phyloP scores from a whole-genome alignment of 805 yeast species.

The Ogataea corticis region DNA sequence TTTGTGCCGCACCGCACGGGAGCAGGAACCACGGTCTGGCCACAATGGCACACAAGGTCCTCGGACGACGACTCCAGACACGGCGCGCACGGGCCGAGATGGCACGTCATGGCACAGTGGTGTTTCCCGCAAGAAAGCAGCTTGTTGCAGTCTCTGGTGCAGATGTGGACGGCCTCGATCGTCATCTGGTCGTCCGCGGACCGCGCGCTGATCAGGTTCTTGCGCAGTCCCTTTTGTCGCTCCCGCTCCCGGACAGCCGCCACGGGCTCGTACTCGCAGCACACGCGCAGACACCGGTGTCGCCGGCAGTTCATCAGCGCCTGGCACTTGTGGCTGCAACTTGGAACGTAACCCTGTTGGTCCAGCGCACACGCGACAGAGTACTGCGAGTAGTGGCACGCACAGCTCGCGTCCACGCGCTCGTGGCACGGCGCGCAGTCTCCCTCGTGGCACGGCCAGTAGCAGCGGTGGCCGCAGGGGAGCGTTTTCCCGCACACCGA shows the following conservation, averaged over 20 bases:
- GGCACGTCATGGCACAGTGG: constrained; percentile 69
- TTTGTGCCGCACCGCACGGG: constrained; percentile 84
- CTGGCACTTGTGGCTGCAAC: constrained; percentile 70
- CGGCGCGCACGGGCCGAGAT: constrained; percentile 76
- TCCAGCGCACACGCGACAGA: constrained; percentile 63
- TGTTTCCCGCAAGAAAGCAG: constrained; percentile 65
- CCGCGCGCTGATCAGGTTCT: constrained; percentile 38
- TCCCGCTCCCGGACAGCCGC: constrained; percentile 60
- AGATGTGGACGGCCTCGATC: constrained; percentile 74
- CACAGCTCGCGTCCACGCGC: constrained; percentile 53
- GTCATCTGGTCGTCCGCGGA: constrained; percentile 50
- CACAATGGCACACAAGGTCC: constrained; percentile 79
- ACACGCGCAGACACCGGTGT: constrained; percentile 67
- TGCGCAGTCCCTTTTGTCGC: constrained; percentile 48
- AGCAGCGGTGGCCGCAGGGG: constrained; percentile 74
- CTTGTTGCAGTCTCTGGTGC: constrained; percentile 65
- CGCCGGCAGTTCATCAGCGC: constrained; percentile 77
- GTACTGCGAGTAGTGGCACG: constrained; percentile 59
- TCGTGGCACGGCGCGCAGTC: constrained; percentile 67
- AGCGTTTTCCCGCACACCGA: constrained; percentile 60
- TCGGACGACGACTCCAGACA: constrained; percentile 80
- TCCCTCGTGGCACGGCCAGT: constrained; percentile 73
- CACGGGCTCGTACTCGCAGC: constrained; percentile 67
- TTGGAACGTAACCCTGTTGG: constrained; percentile 53
- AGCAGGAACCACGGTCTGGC: constrained; percentile 71